Evolutionary conservation across 2,329 filamentous ascomycete genomes (phyloP).

Genomic region (Diplodia corticola): DNA sequence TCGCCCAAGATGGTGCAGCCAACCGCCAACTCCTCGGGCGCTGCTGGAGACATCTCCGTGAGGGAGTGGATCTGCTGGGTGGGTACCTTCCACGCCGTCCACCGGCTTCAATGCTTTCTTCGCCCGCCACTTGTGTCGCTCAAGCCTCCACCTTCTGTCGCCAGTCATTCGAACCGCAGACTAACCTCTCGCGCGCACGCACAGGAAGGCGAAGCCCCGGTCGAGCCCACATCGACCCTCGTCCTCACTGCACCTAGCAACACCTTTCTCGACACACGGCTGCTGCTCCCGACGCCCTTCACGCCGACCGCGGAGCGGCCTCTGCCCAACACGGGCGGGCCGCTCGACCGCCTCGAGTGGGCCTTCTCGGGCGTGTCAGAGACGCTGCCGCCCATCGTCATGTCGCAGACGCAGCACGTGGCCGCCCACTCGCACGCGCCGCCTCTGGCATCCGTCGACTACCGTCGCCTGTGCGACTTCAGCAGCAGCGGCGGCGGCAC

Average conservation of each 20-base stretch:
- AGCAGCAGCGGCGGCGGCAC: background rate
- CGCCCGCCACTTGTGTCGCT: background rate
- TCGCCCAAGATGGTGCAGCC: background rate
- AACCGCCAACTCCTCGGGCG: background rate
- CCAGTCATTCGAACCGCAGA: background rate
- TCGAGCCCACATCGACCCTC: constrained; percentile 64
- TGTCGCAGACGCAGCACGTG: constrained; percentile 22
- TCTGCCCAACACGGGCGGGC: constrained; percentile 33
- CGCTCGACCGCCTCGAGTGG: constrained; percentile 57
- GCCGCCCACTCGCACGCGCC: constrained; percentile 14
- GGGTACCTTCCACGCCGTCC: background rate
- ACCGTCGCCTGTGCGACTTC: background rate
- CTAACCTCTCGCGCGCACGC: background rate
- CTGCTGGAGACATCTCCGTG: constrained; percentile 6
- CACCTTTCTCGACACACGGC: constrained; percentile 63
- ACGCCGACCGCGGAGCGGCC: constrained; percentile 15
- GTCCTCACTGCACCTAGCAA: constrained; percentile 62
- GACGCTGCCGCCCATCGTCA: background rate
- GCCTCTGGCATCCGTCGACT: constrained; percentile 25
- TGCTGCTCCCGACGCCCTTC: constrained; percentile 40
- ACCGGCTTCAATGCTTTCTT: background rate
- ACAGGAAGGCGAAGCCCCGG: constrained; percentile 37
- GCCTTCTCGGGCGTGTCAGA: constrained; percentile 60
- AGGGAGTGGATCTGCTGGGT: constrained; percentile 21
- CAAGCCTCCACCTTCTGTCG: background rate